Evolutionary conservation across 768 basidiomycete genomes (phyloP).

Genomic region (Strobilomyces dryophilus): DNA sequence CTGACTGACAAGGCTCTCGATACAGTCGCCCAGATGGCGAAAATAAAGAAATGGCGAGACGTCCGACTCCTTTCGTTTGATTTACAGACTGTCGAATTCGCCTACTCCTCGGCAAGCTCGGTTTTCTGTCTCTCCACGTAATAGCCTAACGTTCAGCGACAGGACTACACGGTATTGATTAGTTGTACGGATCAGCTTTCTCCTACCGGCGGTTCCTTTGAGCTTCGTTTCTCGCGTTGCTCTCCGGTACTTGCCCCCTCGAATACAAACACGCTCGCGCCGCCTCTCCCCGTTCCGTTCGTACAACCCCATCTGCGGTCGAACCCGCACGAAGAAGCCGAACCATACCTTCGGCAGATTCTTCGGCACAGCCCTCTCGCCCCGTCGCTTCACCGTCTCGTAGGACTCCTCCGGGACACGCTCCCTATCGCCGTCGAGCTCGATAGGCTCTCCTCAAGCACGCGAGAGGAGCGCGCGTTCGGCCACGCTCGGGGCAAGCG

Average conservation of each 20-base stretch:
- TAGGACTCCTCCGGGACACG: conserved; percentile 68
- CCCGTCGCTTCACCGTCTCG: conserved; percentile 60
- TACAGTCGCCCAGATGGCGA: conserved; percentile 79
- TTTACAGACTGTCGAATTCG: conserved; percentile 87
- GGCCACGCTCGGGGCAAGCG: conserved; percentile 16
- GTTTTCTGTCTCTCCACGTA: not conserved
- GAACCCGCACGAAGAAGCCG: conserved; percentile 79
- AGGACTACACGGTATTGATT: conserved; percentile 78
- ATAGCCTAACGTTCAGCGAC: not conserved
- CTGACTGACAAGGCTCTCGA: conserved; percentile 1
- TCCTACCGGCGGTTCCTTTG: conserved; percentile 64
- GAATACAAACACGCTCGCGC: conserved; percentile 20
- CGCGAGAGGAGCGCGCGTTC: conserved; percentile 22
- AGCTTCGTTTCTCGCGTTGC: conserved; percentile 65
- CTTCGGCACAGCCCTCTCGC: conserved; percentile 66
- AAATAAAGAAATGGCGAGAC: conserved; percentile 65
- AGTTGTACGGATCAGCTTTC: conserved; percentile 75
- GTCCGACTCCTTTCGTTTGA: conserved; percentile 87
- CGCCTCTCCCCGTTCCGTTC: conserved; percentile 31
- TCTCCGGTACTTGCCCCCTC: conserved; percentile 6
- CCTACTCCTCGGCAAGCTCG: conserved; percentile 57
- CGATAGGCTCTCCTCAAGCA: conserved; percentile 44
- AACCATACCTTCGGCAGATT: conserved; percentile 68
- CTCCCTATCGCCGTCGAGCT: conserved; percentile 73
- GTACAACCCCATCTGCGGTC: conserved; percentile 19